These are phyloP conservation scores for Salvia sclarea DNA, from an alignment of 305 asterid genomes.

Conservation along the genomic window DNA sequence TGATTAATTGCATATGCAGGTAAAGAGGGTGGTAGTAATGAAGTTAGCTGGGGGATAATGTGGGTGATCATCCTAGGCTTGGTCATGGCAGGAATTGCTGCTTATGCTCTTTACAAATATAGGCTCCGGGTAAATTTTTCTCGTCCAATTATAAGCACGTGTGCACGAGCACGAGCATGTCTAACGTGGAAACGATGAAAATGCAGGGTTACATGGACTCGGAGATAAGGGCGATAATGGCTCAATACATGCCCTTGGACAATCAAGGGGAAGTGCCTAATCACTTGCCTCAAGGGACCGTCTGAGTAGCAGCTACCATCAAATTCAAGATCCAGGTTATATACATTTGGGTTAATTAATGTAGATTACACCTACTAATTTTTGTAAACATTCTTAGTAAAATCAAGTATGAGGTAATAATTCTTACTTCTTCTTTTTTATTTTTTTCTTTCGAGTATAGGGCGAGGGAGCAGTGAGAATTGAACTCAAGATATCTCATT, in stretches of 20 bases:
- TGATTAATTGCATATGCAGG: constrained; percentile 37
- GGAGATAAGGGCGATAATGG: constrained; percentile 95
- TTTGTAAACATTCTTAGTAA: too few relatives aligned
- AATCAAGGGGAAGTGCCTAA: constrained; percentile 66
- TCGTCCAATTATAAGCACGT: too few relatives aligned
- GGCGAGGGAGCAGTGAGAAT: not conserved
- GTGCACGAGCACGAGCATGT: too few relatives aligned
- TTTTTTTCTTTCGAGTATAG: not conserved
- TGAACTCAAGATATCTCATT: not conserved
- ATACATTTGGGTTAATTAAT: too few relatives aligned
- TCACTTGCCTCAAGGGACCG: constrained; percentile 34
- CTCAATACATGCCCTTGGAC: constrained; percentile 94
- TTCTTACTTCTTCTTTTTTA: too few relatives aligned
- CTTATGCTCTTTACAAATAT: constrained; percentile 80
- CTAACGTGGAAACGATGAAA: not conserved
- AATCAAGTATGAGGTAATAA: too few relatives aligned
- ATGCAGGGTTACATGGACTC: constrained; percentile 89
- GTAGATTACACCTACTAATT: not conserved
- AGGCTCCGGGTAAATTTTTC: constrained; percentile 65
- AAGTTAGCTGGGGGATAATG: constrained; percentile 62
- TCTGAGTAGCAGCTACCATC: not conserved
- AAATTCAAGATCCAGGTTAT: too few relatives aligned
- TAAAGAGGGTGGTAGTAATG: constrained; percentile 47
- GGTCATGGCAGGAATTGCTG: constrained; percentile 61
- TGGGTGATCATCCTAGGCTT: constrained; percentile 73